Evolutionary conservation across 73 alveolate species (phyloP).

Genomic region (Uronychia binucleata): DNA sequence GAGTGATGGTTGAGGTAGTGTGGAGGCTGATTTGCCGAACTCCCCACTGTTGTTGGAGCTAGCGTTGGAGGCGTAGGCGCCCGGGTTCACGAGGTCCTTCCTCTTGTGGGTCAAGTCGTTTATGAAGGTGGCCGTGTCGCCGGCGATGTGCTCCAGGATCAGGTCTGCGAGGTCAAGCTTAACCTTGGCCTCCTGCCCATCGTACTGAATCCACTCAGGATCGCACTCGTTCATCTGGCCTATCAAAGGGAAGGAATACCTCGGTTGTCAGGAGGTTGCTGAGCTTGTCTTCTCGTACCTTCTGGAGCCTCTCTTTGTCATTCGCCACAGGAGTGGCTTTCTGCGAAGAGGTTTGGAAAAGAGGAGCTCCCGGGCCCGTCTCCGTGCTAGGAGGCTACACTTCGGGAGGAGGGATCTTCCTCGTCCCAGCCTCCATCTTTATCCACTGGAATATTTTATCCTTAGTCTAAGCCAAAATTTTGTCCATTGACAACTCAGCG

Average conservation of each 20-base stretch:
- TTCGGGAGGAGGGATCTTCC: conserved; percentile 15
- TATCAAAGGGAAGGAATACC: background rate
- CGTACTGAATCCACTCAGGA: conserved; percentile 61
- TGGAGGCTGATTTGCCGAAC: too few relatives aligned
- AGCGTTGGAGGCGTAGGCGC: background rate
- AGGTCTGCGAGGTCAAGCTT: conserved; percentile 72
- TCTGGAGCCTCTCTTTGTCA: conserved; percentile 46
- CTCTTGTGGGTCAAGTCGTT: background rate
- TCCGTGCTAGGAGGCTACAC: background rate
- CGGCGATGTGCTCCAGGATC: conserved; percentile 59
- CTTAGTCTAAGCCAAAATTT: conserved; percentile 14
- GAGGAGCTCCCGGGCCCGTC: background rate
- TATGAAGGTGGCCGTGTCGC: conserved; percentile 11
- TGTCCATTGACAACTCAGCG: background rate
- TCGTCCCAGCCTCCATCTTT: conserved; percentile 1
- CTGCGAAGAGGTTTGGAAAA: background rate
- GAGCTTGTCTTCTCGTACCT: conserved; percentile 48
- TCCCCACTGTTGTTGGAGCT: background rate
- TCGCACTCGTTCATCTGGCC: conserved; percentile 49
- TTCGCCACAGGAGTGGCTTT: conserved; percentile 28
- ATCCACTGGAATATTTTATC: conserved; percentile 22
- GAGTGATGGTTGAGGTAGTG: too few relatives aligned
- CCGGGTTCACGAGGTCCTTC: background rate
- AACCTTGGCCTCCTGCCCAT: conserved; percentile 58
- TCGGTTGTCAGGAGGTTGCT: conserved; percentile 33